Percentiles rank a stretch among this genome's conserved stretches.
Evolutionary conservation across 2,329 filamentous ascomycete species (phyloP).

Genomic region (Periconia sp.): DNA sequence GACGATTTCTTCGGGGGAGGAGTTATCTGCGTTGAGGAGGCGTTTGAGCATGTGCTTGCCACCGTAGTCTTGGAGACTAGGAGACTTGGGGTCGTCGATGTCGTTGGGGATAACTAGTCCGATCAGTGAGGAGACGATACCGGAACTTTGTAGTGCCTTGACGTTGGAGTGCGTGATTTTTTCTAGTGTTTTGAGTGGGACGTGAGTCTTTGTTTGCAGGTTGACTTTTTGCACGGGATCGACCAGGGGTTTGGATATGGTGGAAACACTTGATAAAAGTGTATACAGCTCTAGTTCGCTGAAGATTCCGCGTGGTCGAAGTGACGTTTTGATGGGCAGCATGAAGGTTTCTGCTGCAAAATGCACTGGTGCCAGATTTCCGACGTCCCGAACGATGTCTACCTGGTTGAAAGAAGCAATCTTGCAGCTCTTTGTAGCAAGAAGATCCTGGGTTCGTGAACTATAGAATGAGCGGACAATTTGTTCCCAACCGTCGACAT

Average conservation of each 20-base stretch:
- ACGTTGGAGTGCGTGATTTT: slow-evolving; percentile 54
- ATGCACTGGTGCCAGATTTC: slow-evolving; percentile 57
- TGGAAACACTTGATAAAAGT: slow-evolving; percentile 56
- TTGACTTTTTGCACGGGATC: slow-evolving; percentile 56
- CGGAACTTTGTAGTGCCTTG: slow-evolving; percentile 45
- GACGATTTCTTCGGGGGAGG: slow-evolving; percentile 52
- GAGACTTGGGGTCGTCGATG: slow-evolving; percentile 21
- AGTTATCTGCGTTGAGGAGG: slow-evolving; percentile 45
- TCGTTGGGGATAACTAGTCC: slow-evolving; percentile 41
- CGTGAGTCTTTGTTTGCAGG: slow-evolving; percentile 52
- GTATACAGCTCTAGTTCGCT: slow-evolving; percentile 58
- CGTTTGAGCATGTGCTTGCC: slow-evolving; percentile 56
- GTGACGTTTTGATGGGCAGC: slow-evolving; percentile 57
- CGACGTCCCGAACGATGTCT: slow-evolving; percentile 66
- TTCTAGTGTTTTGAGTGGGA: slow-evolving; percentile 53
- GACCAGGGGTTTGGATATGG: slow-evolving; percentile 57
- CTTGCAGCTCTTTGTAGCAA: slow-evolving; percentile 66
- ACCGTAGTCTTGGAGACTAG: slow-evolving; percentile 55
- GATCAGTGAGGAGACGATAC: slow-evolving; percentile 47
- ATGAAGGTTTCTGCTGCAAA: slow-evolving; percentile 59
- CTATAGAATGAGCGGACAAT: slow-evolving; percentile 70
- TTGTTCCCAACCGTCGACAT: slow-evolving; percentile 62
- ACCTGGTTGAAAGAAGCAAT: slow-evolving; percentile 66
- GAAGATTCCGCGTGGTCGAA: slow-evolving; percentile 54
- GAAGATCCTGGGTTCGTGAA: slow-evolving; percentile 61